Conservation (phyloP, 495 filamentous ascomycete genomes). For the Astrothelium macrocarpum region DNA sequence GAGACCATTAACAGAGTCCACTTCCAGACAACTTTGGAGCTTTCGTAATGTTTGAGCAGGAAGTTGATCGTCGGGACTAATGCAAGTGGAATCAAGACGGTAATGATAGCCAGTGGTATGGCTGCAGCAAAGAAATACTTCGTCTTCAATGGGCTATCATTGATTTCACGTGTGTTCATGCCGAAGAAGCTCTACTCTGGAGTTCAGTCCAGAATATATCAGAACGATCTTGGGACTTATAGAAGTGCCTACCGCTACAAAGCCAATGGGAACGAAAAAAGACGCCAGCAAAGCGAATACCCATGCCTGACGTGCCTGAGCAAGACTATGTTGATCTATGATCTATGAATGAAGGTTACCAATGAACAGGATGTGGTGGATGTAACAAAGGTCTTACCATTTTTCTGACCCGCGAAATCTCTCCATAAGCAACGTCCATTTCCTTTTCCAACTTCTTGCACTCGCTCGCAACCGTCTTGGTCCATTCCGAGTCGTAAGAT, state of each 20-base stretch:
- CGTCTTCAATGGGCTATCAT: background rate
- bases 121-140: background rate
- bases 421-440: background rate
- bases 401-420: background rate
- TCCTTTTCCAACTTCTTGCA: background rate
- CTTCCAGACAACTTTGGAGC: background rate
- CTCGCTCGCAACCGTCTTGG: background rate
- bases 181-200: constrained; percentile 1
- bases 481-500: background rate
- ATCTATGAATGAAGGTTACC: background rate
- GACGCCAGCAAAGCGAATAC: background rate
- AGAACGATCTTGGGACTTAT: no score
- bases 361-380: background rate
- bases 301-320: background rate
- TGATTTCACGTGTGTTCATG: background rate
- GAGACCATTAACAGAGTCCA: background rate
- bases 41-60: background rate
- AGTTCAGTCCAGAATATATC: no score
- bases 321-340: background rate
- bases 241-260: background rate
- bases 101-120: background rate
- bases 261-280: background rate
- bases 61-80: background rate
- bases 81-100: background rate
- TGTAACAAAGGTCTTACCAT: background rate